Evolutionary conservation across 2,329 filamentous ascomycete genomes (phyloP), one percentile per base, ranked within the genome.

Genomic region (Ascochyta viciae-villosae): DNA sequence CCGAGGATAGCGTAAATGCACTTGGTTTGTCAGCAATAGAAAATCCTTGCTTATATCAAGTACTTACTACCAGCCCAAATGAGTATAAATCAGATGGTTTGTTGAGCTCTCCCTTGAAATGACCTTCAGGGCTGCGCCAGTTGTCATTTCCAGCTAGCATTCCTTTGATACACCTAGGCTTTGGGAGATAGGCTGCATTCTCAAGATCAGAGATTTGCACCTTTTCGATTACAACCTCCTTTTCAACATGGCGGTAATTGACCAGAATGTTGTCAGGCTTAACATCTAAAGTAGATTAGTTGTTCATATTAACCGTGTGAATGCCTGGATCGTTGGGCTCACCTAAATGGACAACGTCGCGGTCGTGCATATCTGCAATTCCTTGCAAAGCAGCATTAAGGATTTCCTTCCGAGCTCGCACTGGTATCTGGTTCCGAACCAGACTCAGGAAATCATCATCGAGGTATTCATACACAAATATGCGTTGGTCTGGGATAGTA

Each of bases 161-260:
- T 13, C 68, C 67, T 52, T 67, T 69, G 35, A 75, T 67, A 43
- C 56, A 68, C 46, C 64, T 66, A 6, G 62, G 61, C 53, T 70
- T 64, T 1, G 73, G 73, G 19, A 77, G 61, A 58, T 76, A 66
- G 9, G 74, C 74, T 10, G 74, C 70, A 56, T 73, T 73, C 44
- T 74, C 69, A 23, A 74, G 50, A 50, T 73, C 71, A 19, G 52
- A 61, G 23, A 74, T 38, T 33, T 70, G 64, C 1, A 68, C 68
- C 40, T 58, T 31, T 34, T 70, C 58, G 16, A 71, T 38, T 26
- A 49, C 42, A 1, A 63, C 39, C 1, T 61, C 52, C 47, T 61
- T 6, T 8, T 46, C 51, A 15, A 41, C 55, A 6, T 63, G 9
- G 22, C 43, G 58, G 50, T 43, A 60, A 38, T 70, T 40, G 29